These are phyloP conservation scores for Aspergillus panamensis DNA, from an alignment of 495 filamentous ascomycete genomes.

Conservation along the genomic window DNA sequence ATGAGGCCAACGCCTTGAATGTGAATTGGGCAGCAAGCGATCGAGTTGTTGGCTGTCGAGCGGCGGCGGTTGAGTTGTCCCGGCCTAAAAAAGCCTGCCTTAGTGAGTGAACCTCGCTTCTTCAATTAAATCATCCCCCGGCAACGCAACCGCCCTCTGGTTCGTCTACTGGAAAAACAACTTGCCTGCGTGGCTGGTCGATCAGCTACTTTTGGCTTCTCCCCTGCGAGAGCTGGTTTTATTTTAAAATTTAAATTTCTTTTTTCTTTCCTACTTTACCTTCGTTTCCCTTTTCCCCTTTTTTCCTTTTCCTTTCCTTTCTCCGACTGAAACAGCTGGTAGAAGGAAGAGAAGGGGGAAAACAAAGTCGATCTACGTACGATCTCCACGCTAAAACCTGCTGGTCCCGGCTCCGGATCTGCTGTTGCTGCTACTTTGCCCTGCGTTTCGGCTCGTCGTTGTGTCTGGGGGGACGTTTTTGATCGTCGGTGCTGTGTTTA, in stretches of 20 bases:
- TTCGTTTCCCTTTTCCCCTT: neutral
- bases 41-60: neutral
- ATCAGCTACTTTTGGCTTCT: constrained; percentile 5
- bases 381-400: constrained; percentile 12
- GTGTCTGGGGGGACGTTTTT: neutral
- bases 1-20: constrained; percentile 13
- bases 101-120: too few species aligned
- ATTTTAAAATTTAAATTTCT: neutral
- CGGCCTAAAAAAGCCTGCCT: neutral
- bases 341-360: neutral
- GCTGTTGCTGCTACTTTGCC: constrained; percentile 2
- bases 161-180: neutral
- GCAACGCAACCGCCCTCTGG: neutral
- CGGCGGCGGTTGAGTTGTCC: constrained; percentile 15
- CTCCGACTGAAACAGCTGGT: neutral
- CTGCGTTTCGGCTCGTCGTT: neutral
- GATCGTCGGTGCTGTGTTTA: constrained; percentile 3
- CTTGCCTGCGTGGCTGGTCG: too few species aligned
- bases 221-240: constrained; percentile 6
- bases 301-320: neutral
- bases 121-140: too few species aligned
- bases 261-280: neutral
- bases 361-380: neutral
- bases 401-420: constrained; percentile 1
- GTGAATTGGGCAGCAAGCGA: constrained; percentile 24